Base-by-base conservation (phyloP, 2,329 filamentous ascomycete species). In the Paraconiothyrium brasiliense region DNA sequence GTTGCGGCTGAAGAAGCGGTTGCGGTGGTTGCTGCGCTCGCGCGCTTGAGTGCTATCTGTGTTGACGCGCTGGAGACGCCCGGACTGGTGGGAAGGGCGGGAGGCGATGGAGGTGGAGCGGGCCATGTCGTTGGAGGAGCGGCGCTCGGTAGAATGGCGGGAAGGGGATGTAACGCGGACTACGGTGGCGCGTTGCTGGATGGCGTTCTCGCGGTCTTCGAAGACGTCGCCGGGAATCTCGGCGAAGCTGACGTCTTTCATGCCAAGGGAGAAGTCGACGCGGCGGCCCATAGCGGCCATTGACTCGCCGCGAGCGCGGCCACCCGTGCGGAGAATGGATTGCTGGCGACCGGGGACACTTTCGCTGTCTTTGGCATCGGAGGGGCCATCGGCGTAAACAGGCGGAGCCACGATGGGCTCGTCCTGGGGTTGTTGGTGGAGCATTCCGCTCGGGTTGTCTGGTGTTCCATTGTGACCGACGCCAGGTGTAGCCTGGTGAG, bases 231-330 rank as follows among this genome's bases (percentile, higher is more conserved):
- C 87, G 62, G 86, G 84, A 48, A 88, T 79, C 65, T 90, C 88
- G 35, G 82, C 82, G 1, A 85, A 82, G 3, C 84, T 83, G 44
- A 89, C 81, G 48, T 85, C 84, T 37, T 81, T 83, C 84, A 90
- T 90, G 34, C 90, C 90, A 2, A 91, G 81, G 1, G 89, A 91
- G 76, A 92, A 92, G 72, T 92, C 90, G 34, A 91, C 88, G 32
- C 88, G 86, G 58, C 86, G 87, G 39, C 82, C 81, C 81, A 88
- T 87, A 10, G 83, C 80, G 0, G 85, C 82, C 9, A 87, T 77
- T 0, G 87, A 86, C 65, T 90, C 87, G 35, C 84, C 84, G 9
- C 87, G 84, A 39, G 78, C 75, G 50, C 80, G 80, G 35, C 81
- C 79, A 58, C 79, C 79, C 20, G 82, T 83, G 55, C 86, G 85